Evolutionary conservation across 2,329 filamentous ascomycete genomes (phyloP).

Genomic region (Sporothrix brunneoviolacea): DNA sequence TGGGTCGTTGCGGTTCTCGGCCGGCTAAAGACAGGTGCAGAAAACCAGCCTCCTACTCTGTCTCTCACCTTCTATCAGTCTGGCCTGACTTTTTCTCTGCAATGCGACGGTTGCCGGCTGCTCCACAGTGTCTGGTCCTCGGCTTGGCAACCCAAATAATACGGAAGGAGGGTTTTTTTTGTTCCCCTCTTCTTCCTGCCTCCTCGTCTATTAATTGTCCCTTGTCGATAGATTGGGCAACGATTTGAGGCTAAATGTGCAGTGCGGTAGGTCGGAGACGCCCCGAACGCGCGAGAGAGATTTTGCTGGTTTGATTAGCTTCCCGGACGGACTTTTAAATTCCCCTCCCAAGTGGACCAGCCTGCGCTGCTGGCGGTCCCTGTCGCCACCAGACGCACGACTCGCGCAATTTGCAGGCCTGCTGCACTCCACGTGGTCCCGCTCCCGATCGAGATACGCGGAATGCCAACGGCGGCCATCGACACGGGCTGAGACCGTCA

Average conservation of each 20-base stretch:
- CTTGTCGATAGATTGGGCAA: background rate
- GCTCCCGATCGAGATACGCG: constrained; percentile 11
- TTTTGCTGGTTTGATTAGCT: constrained; percentile 2
- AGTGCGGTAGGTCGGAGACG: background rate
- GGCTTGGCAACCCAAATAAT: background rate
- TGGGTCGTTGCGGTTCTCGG: background rate
- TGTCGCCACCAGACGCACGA: constrained; percentile 9
- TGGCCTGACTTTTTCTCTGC: background rate
- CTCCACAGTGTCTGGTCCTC: background rate
- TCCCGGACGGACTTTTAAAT: background rate
- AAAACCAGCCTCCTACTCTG: background rate
- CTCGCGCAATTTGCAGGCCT: constrained; percentile 9
- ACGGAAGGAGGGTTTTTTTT: background rate
- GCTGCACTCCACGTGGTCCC: constrained; percentile 13
- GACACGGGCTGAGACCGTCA: background rate
- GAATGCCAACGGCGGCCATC: background rate
- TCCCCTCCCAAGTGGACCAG: background rate
- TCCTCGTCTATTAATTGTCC: background rate
- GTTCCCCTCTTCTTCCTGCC: too few species aligned
- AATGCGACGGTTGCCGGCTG: background rate
- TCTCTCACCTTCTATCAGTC: background rate
- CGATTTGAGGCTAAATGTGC: constrained; percentile 9
- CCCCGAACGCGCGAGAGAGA: background rate
- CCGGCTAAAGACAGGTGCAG: background rate
- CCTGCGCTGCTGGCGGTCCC: background rate